Evolutionary conservation across 2,329 filamentous ascomycete species (phyloP).

Genomic region (Ophiocordyceps australis): DNA sequence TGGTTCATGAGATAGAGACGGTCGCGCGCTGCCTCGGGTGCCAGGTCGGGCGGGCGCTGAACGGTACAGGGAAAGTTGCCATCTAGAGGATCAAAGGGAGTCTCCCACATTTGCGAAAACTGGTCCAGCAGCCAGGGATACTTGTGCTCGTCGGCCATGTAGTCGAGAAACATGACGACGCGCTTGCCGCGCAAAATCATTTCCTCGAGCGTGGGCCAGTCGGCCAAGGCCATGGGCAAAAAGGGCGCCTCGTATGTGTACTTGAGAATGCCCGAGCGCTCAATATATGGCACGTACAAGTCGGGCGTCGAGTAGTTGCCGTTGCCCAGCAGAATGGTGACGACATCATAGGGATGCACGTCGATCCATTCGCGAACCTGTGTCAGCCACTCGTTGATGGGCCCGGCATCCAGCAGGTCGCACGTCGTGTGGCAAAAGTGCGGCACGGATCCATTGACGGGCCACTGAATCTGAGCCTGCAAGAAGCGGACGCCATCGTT

Average conservation of each 20-base stretch:
- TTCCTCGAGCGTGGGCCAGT: slow-evolving; percentile 70
- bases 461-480: slow-evolving; percentile 45
- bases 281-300: slow-evolving; percentile 51
- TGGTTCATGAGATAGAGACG: slow-evolving; percentile 76
- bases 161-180: slow-evolving; percentile 70
- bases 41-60: slow-evolving; percentile 56
- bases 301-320: slow-evolving; percentile 48
- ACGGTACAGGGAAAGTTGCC: slow-evolving; percentile 56
- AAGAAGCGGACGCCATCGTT: slow-evolving; percentile 56
- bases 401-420: slow-evolving; percentile 63
- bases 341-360: slow-evolving; percentile 65
- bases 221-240: slow-evolving; percentile 49
- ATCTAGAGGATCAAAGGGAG: slow-evolving; percentile 57
- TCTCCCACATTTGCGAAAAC: slow-evolving; percentile 83
- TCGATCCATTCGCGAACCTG: slow-evolving; percentile 57
- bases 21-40: slow-evolving; percentile 30
- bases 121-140: slow-evolving; percentile 78
- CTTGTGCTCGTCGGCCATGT: slow-evolving; percentile 58
- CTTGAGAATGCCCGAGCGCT: slow-evolving; percentile 50
- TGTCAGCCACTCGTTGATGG: slow-evolving; percentile 55
- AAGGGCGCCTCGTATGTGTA: slow-evolving; percentile 59
- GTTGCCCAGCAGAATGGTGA: slow-evolving; percentile 77
- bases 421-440: slow-evolving; percentile 81
- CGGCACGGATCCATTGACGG: slow-evolving; percentile 25
- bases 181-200: slow-evolving; percentile 57